Evolutionary conservation across 345 rosid genomes (phyloP), one percentile per base, ranked within the genome.

Genomic region (Cardamine occulta): DNA sequence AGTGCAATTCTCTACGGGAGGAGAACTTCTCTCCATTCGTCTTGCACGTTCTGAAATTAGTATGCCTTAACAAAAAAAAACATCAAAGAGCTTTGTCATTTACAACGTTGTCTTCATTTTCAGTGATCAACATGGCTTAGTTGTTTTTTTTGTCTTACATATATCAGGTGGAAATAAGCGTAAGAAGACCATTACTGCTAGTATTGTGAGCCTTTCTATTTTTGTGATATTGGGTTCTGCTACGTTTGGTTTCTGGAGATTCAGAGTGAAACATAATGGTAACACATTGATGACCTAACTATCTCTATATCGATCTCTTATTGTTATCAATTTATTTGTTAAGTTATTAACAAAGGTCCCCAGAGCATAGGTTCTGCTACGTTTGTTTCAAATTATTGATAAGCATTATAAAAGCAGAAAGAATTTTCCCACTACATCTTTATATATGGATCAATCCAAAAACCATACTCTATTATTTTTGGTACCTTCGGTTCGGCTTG

Each of bases 11-110:
- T 2, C 35, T 24, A 4, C 0, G 0, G 28, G 61, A 28, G 76
- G 69, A 39, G 61, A 63, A 1, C 18, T 21, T 61, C 39, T 61
- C 39, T 73, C 15, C 18, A 39, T 73, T 21, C 60, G 70, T 32
- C 68, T 73, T 34, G 60, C 76, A 2, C 40, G 19, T 37, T 61
- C 69, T 14, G 69, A 62, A 60, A 12, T 71, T 2, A 67, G 75
- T 71, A 45, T 6, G 14, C 18, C 47, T 18, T 39, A 5, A 40
- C 31, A 63, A 5, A 26, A 7, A 6, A 63, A 12, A 32, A 18
- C 13, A 24, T 1, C 4, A 17, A 31, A 31, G 14, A 47, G 12
- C 54, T 11, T 59, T 18, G 37, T 15, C 40, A 56, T 7, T 7
- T n/a, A 28, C 39, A 56, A 3, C 19, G 8, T 15, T 56, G 6